These are phyloP conservation scores for Citrus mangshanensis DNA, from an alignment of 345 rosid genomes.

Conservation along the genomic window DNA sequence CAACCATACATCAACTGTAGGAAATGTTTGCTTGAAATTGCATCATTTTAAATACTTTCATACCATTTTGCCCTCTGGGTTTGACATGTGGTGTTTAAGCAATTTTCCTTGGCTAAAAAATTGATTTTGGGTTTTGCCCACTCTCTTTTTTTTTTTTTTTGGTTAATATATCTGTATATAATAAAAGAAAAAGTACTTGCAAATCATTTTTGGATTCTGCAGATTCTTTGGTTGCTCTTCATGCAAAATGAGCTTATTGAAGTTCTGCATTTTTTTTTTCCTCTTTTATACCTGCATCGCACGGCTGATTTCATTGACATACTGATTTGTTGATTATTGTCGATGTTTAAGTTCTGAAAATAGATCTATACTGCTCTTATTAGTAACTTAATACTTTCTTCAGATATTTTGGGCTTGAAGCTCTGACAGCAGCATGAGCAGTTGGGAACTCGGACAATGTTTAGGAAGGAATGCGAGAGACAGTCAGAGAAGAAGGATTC, in stretches of 20 bases:
- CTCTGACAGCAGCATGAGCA: slow-evolving; percentile 7
- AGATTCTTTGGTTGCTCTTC: no score
- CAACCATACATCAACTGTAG: neutral
- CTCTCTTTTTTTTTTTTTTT: no score
- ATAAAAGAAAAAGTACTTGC: no score
- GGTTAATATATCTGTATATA: no score
- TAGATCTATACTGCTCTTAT: neutral
- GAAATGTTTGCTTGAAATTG: neutral
- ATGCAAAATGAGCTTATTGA: neutral
- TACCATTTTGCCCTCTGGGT: no score
- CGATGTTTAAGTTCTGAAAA: neutral
- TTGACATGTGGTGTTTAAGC: no score
- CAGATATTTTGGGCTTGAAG: neutral
- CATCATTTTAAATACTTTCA: neutral
- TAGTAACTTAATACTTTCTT: neutral
- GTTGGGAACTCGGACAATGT: slow-evolving; percentile 1
- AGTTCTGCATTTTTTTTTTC: neutral
- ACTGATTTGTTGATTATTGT: no score
- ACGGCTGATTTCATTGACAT: neutral
- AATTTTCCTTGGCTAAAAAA: no score
- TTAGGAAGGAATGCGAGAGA: slow-evolving; percentile 2
- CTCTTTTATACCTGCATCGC: neutral
- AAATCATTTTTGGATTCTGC: neutral
- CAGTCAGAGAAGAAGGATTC: neutral
- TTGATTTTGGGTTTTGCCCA: no score